phyloP scores from a whole-genome alignment of 495 filamentous ascomycete species.

The Aspergillus kassunensis region DNA sequence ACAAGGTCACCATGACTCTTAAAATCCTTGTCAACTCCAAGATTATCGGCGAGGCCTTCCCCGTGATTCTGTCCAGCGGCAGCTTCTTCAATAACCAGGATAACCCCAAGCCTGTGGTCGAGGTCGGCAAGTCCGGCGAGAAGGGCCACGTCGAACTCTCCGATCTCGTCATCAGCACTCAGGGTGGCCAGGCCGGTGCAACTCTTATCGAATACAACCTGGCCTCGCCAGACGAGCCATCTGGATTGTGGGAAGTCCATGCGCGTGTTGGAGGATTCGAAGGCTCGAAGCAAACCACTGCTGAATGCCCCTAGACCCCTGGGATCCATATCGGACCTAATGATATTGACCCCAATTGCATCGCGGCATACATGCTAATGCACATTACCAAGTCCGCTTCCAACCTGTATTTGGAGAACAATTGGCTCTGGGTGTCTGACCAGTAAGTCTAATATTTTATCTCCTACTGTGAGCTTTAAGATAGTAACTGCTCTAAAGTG shows the following conservation, averaged over 20 bases:
- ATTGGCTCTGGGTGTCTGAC: constrained; percentile 68
- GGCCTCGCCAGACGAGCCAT: constrained; percentile 25
- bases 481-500: constrained; percentile 26
- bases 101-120: constrained; percentile 60
- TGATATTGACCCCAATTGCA: constrained; percentile 28
- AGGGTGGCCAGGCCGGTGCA: constrained; percentile 59
- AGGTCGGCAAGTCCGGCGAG: constrained; percentile 54
- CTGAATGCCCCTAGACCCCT: no score
- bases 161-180: constrained; percentile 58
- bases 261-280: constrained; percentile 53
- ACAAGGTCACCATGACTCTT: constrained; percentile 45
- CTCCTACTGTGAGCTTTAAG: background rate
- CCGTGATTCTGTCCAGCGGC: constrained; percentile 63
- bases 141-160: constrained; percentile 53
- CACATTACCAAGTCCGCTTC: constrained; percentile 56
- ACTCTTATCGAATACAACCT: constrained; percentile 75
- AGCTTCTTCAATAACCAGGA: constrained; percentile 52
- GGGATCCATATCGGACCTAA: no score
- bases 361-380: constrained; percentile 61
- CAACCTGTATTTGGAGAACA: constrained; percentile 59
- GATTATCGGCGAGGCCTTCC: constrained; percentile 51
- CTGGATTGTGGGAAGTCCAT: constrained; percentile 59
- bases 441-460: constrained; percentile 30
- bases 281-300: constrained; percentile 53
- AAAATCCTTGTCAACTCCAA: constrained; percentile 41